phyloP scores from a whole-genome alignment of 495 filamentous ascomycete genomes.

The Aspergillus egyptiacus region DNA sequence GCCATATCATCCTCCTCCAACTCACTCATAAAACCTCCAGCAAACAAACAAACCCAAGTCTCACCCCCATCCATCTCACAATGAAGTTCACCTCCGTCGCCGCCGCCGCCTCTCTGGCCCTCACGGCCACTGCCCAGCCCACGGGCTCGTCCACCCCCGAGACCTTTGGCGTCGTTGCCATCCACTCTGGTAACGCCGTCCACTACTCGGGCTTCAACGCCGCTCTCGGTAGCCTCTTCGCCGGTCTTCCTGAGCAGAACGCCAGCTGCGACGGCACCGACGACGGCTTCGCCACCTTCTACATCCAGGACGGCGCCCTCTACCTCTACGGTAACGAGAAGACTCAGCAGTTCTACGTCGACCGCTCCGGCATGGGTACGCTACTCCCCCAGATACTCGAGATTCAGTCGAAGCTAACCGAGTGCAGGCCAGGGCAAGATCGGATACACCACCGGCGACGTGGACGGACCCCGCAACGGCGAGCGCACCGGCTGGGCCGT shows the following conservation, averaged over 20 bases:
- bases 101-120: slow-evolving; percentile 22
- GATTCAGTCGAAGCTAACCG: slow-evolving; percentile 1
- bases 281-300: slow-evolving; percentile 41
- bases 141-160: slow-evolving; percentile 12
- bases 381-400: background rate
- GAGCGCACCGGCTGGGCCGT: slow-evolving; percentile 41
- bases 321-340: slow-evolving; percentile 38
- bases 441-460: slow-evolving; percentile 42
- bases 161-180: slow-evolving; percentile 42
- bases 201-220: slow-evolving; percentile 40
- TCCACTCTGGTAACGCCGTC: slow-evolving; percentile 41
- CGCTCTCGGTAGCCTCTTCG: slow-evolving; percentile 37
- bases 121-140: slow-evolving; percentile 23
- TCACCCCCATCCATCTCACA: no score
- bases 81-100: slow-evolving; percentile 29
- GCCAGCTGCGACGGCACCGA: slow-evolving; percentile 41
- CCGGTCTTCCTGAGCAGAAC: slow-evolving; percentile 34
- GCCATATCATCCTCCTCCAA: background rate
- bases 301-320: slow-evolving; percentile 40
- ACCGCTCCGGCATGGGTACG: slow-evolving; percentile 50
- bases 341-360: slow-evolving; percentile 45
- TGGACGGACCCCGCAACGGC: slow-evolving; percentile 30
- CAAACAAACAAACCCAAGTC: no score
- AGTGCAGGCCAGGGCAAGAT: slow-evolving; percentile 42
- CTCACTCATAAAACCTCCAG: background rate